Evolutionary conservation across 306 rosid genomes (phyloP), one percentile per base, ranked within the genome.

Genomic region (Castanea mollissima): DNA sequence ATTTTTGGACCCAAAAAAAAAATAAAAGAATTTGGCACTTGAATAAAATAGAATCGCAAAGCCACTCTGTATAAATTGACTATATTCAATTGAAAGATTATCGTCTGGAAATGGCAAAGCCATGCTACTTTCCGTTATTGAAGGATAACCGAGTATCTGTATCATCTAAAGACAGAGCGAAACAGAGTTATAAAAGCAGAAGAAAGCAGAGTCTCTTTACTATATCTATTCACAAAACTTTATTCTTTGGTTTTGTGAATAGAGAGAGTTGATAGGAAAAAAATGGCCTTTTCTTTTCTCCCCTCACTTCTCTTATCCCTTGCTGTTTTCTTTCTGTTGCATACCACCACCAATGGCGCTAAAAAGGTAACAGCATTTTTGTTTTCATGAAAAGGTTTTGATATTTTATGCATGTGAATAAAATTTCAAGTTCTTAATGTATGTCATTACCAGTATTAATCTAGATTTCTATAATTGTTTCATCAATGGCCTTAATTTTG

Each of bases 321-420:
- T 76, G 38, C 88, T 51, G n/a, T 90, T 20, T 73, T 73, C 64
- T 44, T 74, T 76, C 35, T 88, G 20, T 64, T 83, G 54, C 86
- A 76, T 6, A 14, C 75, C 11, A 83, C 81, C 3, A 29, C 80
- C 1, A 54, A 76, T 44, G 92, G 90, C 69, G 31, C 65, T 34
- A 87, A 87, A 75, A 78, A 86, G 86, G 95, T 51, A 79, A 76
- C 78, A 19, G 54, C 51, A 13, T 21, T 49, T 63, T 65, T 10
- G 14, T 5, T 21, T 11, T 65, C 4, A 31, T 76, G 63, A 58
- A 72, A 71, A 51, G 65, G 4, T 25, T 38, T 55, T 49, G 19
- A 5, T 46, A 46, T 6, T 21, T 51, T 29, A 15, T 23, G 13
- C 55, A 2, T 4, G 25, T 7, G n/a, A 25, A 57, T 68, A 27